These are phyloP conservation scores for Neofusicoccum kwambonambiense DNA, from an alignment of 2,329 filamentous ascomycete species.

Conservation along the genomic window DNA sequence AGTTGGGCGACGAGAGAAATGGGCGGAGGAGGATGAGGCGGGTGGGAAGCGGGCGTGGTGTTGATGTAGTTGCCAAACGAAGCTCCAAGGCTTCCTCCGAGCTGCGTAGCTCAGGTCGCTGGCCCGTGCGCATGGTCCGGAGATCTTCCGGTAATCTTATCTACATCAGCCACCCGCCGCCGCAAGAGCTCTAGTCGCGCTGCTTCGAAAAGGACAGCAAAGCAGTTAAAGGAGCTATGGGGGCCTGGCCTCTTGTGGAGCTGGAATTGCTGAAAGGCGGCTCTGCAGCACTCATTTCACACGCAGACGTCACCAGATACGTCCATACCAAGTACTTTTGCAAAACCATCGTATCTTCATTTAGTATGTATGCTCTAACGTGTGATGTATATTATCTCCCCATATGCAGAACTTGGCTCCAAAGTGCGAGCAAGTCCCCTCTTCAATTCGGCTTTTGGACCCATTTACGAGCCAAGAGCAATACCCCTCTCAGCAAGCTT, in stretches of 20 bases:
- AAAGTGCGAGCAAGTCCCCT: neutral
- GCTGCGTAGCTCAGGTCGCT: conserved; percentile 6
- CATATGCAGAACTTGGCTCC: neutral
- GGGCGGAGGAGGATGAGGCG: conserved; percentile 11
- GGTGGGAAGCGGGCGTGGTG: conserved; percentile 8
- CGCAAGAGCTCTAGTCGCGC: neutral
- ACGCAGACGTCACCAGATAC: neutral
- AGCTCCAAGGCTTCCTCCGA: conserved; percentile 17
- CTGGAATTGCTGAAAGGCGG: too few relatives aligned
- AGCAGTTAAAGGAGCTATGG: neutral
- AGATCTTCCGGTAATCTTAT: conserved; percentile 12
- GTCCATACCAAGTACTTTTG: neutral
- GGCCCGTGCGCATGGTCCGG: neutral
- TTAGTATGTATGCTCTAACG: conserved; percentile 1
- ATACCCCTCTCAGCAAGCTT: conserved; percentile 47
- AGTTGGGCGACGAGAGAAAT: neutral
- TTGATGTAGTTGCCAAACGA: conserved; percentile 16
- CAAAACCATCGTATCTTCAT: neutral
- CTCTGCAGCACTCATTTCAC: too few relatives aligned
- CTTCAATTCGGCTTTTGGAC: neutral
- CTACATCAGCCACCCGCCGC: neutral
- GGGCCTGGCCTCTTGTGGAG: too few relatives aligned
- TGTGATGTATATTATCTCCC: neutral
- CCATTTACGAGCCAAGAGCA: neutral
- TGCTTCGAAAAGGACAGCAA: neutral